Conservation (phyloP, 495 filamentous ascomycete genomes). For the Aspergillus wentii region DNA sequence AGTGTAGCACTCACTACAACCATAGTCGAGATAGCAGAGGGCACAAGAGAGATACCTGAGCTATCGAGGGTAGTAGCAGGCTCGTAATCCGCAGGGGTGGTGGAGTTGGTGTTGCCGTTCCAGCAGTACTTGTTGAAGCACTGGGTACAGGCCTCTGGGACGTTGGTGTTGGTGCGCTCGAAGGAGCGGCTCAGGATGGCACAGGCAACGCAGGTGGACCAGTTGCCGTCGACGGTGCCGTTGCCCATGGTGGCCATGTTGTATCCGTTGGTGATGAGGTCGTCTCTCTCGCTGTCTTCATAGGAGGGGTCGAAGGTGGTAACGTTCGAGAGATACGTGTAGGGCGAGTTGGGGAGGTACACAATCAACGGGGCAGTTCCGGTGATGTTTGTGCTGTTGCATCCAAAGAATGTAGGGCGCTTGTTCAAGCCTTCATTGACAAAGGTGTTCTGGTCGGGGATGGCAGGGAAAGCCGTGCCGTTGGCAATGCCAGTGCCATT, state of each 20-base stretch:
- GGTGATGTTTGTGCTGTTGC: conserved; percentile 59
- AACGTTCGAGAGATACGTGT: conserved; percentile 65
- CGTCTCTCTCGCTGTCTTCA: conserved; percentile 59
- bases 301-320: conserved; percentile 66
- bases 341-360: conserved; percentile 87
- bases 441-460: conserved; percentile 84
- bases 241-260: conserved; percentile 79
- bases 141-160: conserved; percentile 61
- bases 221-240: conserved; percentile 62
- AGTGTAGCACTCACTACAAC: conserved; percentile 19
- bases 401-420: conserved; percentile 90
- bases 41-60: conserved; percentile 5
- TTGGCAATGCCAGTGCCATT: conserved; percentile 57
- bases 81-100: conserved; percentile 21
- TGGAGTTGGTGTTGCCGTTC: conserved; percentile 32
- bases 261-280: conserved; percentile 79
- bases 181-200: conserved; percentile 77
- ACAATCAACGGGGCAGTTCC: conserved; percentile 66
- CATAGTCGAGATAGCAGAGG: conserved; percentile 16
- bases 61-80: conserved; percentile 20
- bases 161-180: conserved; percentile 56
- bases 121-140: conserved; percentile 89
- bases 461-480: conserved; percentile 75
- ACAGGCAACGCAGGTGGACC: conserved; percentile 80
- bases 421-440: conserved; percentile 81